Conservation (phyloP, 257 asterid genomes). For the Ajuga chamaepitys region DNA sequence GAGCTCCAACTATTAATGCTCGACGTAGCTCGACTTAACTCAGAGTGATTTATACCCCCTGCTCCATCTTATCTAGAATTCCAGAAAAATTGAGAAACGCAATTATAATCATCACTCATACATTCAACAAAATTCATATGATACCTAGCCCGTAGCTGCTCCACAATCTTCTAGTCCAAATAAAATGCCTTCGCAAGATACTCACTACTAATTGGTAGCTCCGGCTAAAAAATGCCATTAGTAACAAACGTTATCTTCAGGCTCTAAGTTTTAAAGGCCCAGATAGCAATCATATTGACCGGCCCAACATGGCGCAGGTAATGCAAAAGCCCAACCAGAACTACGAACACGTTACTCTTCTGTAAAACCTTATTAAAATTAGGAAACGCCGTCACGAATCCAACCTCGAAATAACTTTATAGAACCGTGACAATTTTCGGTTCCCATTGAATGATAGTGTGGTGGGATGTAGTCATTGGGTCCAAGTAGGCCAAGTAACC, state of each 20-base stretch:
- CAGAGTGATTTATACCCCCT: no score
- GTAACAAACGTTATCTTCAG: not conserved
- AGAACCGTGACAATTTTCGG: slow-evolving; percentile 16
- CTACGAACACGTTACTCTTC: slow-evolving; percentile 12
- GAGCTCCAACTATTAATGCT: no score
- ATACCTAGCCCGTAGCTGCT: not conserved
- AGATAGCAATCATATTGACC: not conserved
- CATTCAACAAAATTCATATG: no score
- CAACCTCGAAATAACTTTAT: slow-evolving; percentile 16
- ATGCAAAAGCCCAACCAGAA: slow-evolving; percentile 24
- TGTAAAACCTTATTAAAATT: not conserved
- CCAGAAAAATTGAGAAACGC: no score
- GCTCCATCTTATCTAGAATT: no score
- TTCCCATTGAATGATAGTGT: slow-evolving; percentile 14
- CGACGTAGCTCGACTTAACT: no score
- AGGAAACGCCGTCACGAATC: slow-evolving; percentile 19
- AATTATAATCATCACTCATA: no score
- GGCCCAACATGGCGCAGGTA: slow-evolving; percentile 12
- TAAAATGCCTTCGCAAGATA: not conserved
- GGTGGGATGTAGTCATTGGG: slow-evolving; percentile 17
- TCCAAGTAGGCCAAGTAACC: no score
- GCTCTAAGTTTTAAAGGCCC: slow-evolving; percentile 10
- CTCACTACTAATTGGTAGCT: not conserved
- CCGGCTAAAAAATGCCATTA: not conserved
- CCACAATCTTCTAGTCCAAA: slow-evolving; percentile 4